A percentile compares a stretch with the other conserved stretches of the same genome.
These are phyloP conservation scores for Linum tenue DNA, from an alignment of 345 rosid genomes.

Conservation along the genomic window DNA sequence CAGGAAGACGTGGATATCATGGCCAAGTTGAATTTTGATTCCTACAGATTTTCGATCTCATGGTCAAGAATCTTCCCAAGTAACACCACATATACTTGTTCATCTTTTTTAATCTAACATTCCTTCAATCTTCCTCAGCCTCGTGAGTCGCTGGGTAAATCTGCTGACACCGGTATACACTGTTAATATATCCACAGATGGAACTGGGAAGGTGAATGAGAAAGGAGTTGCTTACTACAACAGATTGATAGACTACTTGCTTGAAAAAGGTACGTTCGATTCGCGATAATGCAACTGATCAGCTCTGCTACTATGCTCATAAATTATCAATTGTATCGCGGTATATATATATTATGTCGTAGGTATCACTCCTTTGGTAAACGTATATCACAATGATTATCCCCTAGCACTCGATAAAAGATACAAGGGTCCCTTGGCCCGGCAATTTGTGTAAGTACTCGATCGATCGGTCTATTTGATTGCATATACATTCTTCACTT, in stretches of 20 bases:
- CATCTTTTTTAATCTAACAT: neutral
- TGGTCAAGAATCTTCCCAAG: constrained; percentile 99
- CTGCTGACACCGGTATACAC: no score
- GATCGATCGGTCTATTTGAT: neutral
- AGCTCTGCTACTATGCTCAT: neutral
- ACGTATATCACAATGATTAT: constrained; percentile 86
- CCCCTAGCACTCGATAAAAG: constrained; percentile 74
- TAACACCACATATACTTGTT: constrained; percentile 12
- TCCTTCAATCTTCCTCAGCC: neutral
- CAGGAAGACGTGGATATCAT: constrained; percentile 84
- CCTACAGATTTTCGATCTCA: constrained; percentile 91
- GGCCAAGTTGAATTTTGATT: constrained; percentile 72
- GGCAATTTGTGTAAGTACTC: constrained; percentile 60
- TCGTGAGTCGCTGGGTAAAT: neutral
- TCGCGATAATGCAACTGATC: neutral
- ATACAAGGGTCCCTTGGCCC: constrained; percentile 58
- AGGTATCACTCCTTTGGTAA: constrained; percentile 88
- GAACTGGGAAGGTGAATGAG: constrained; percentile 76
- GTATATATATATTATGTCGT: neutral
- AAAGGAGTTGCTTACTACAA: constrained; percentile 91
- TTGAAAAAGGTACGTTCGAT: constrained; percentile 54
- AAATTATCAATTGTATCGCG: no score
- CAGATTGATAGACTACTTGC: constrained; percentile 65
- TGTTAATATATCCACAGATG: constrained; percentile 41
- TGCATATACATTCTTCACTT: neutral